Conservation (phyloP, 257 asterid genomes). For the Ehretia macrophylla region DNA sequence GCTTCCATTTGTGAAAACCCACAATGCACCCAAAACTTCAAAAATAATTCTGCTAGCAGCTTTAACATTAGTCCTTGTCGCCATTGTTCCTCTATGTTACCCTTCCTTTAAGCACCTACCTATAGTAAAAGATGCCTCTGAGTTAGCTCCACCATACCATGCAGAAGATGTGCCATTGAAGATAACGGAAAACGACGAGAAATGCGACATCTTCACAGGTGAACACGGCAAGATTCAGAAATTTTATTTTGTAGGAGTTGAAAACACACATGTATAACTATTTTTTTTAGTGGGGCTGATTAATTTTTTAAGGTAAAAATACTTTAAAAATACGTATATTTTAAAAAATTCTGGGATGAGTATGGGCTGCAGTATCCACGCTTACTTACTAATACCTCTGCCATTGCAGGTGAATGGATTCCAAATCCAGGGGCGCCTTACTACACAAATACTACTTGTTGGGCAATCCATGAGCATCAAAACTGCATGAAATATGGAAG, state of each 20-base stretch:
- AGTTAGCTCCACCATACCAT: neutral
- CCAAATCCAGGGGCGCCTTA: slow-evolving; percentile 6
- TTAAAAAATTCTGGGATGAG: too few relatives aligned
- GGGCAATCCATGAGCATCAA: slow-evolving; percentile 11
- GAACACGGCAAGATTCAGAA: too few relatives aligned
- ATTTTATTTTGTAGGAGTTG: too few relatives aligned
- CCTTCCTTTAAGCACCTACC: slow-evolving; percentile 15
- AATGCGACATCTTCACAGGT: slow-evolving; percentile 28
- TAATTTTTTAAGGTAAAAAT: too few relatives aligned
- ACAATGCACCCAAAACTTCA: slow-evolving; percentile 4
- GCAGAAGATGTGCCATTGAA: slow-evolving; percentile 3
- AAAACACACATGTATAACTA: too few relatives aligned
- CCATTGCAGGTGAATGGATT: slow-evolving; percentile 4
- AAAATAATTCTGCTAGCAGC: slow-evolving; percentile 1
- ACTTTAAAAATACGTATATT: too few relatives aligned
- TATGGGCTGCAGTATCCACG: too few relatives aligned
- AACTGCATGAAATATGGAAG: slow-evolving; percentile 10
- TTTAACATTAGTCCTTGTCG: slow-evolving; percentile 7
- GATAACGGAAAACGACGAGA: neutral
- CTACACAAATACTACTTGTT: slow-evolving; percentile 4
- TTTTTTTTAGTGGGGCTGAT: too few relatives aligned
- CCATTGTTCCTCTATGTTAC: slow-evolving; percentile 16
- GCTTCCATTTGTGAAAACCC: slow-evolving; percentile 3
- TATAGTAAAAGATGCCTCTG: neutral
- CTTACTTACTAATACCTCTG: too few relatives aligned